Evolutionary conservation across 1,284 basidiomycete species (phyloP).

Genomic region (Microbotryomycetes sp.): DNA sequence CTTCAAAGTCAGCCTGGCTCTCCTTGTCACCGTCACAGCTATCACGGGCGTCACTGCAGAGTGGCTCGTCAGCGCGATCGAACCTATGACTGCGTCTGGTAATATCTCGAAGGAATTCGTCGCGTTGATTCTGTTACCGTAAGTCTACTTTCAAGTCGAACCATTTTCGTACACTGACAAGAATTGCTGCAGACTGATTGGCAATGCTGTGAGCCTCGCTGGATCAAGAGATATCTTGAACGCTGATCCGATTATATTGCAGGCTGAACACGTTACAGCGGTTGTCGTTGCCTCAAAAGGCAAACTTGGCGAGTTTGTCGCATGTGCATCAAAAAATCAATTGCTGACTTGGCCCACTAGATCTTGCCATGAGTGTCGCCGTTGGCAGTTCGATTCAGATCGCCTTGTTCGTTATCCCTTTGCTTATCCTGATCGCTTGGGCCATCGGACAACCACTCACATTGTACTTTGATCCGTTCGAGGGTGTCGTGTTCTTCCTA

Average conservation of each 20-base stretch:
- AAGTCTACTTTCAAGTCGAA: constrained; percentile 44
- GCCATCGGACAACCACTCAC: constrained; percentile 47
- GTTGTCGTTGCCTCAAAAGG: constrained; percentile 77
- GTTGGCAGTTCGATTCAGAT: constrained; percentile 92
- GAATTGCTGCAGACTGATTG: constrained; percentile 48
- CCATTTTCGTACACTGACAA: neutral
- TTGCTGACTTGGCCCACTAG: too few relatives aligned
- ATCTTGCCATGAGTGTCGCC: constrained; percentile 67
- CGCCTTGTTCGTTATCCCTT: constrained; percentile 70
- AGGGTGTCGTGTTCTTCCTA: constrained; percentile 51
- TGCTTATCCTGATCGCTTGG: constrained; percentile 50
- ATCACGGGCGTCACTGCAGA: constrained; percentile 70
- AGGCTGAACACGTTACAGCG: too few relatives aligned
- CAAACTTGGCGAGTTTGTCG: too few relatives aligned
- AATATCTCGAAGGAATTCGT: constrained; percentile 63
- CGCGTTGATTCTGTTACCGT: constrained; percentile 74
- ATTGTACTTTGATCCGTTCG: constrained; percentile 54
- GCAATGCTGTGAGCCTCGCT: constrained; percentile 50
- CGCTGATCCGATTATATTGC: neutral
- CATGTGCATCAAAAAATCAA: too few relatives aligned
- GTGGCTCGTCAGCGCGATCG: constrained; percentile 71
- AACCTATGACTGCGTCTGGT: constrained; percentile 51
- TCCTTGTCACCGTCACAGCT: constrained; percentile 45
- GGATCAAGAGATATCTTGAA: too few relatives aligned
- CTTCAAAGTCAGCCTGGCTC: constrained; percentile 43